Evolutionary conservation across 2,329 filamentous ascomycete species (phyloP), one percentile per base, ranked within the genome.

Genomic region (Verticillium dahliae): DNA sequence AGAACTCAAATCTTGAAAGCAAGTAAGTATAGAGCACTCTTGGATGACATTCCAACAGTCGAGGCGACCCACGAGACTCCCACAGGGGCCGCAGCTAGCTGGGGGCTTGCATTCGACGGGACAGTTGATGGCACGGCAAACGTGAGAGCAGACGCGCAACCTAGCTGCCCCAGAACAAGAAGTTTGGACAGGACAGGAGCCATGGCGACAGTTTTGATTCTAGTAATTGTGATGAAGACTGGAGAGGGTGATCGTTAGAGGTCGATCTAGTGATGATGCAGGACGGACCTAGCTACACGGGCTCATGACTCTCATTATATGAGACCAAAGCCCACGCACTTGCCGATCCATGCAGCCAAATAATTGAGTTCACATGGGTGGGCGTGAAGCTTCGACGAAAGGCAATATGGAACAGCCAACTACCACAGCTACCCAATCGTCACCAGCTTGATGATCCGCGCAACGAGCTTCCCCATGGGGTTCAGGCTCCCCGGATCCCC

Each of bases 1-100:
- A 85, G 70, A 85, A 85, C 60, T 85, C 81, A 60, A 83, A 78
- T 1, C 79, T 81, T 45, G 9, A 27, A 11, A 52, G n/a, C 5
- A 22, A 13, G 13, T 52, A 22, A 52, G 18, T 13, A 10, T 52
- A 11, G 18, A 11, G 18, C 14, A 15, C 5, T n/a, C 15, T 31
- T 31, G 27, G 27, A 31, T 31, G 27, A 31, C 5, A 18, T 2
- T 6, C n/a, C 6, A 39, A n/a, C 7, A n/a, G n/a, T 22, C 27
- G 27, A 22, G 7, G 22, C 22, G 9, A 52, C 45, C 22, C 45
- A 52, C 45, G 45, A 52, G 45, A 52, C 45, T 52, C 45, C 45
- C 18, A 52, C 45, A 13, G 45, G 45, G 18, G 45, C 45, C 13
- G 45, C 15, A 10, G 45, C 45, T 11, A 80, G 66, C 54, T 69